Evolutionary conservation across 768 basidiomycete species (phyloP).

Genomic region (Suillus sp.): DNA sequence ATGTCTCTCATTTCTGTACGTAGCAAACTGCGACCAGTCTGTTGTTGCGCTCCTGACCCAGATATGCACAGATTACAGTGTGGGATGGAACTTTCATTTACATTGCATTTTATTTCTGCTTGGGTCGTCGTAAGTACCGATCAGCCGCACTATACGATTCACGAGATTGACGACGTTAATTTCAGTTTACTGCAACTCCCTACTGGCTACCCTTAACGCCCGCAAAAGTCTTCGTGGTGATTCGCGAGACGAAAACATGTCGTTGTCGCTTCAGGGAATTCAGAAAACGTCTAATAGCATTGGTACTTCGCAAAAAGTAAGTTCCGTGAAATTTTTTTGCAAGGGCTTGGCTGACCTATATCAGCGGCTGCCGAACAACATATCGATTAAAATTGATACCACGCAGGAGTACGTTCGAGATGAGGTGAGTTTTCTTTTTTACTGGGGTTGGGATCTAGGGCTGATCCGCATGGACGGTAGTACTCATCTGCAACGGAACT

Average conservation of each 20-base stretch:
- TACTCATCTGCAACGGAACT: conserved; percentile 8
- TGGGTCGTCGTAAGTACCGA: conserved; percentile 52
- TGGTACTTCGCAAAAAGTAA: conserved; percentile 19
- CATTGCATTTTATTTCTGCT: conserved; percentile 60
- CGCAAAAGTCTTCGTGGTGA: conserved; percentile 45
- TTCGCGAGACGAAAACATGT: conserved; percentile 13
- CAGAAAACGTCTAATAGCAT: conserved; percentile 25
- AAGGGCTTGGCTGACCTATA: neutral
- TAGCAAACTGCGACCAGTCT: neutral
- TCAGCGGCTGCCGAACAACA: conserved; percentile 42
- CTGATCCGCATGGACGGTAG: conserved; percentile 5
- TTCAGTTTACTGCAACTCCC: conserved; percentile 59
- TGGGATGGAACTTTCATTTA: conserved; percentile 55
- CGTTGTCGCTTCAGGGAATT: conserved; percentile 28
- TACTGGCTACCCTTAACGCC: conserved; percentile 62
- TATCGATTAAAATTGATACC: conserved; percentile 68
- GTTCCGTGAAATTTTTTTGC: neutral
- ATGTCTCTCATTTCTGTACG: conserved; percentile 54
- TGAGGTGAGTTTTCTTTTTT: conserved; percentile 23
- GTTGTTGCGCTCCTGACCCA: conserved; percentile 1
- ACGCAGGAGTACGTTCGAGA: conserved; percentile 53
- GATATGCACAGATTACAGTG: conserved; percentile 42
- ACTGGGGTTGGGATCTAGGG: neutral
- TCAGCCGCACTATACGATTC: neutral
- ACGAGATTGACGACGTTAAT: conserved; percentile 5